A percentile compares a stretch with the other conserved stretches of the same genome.
These are phyloP conservation scores for Phytophthora sojae DNA, from an alignment of 352 stramenopile species.

Conservation along the genomic window DNA sequence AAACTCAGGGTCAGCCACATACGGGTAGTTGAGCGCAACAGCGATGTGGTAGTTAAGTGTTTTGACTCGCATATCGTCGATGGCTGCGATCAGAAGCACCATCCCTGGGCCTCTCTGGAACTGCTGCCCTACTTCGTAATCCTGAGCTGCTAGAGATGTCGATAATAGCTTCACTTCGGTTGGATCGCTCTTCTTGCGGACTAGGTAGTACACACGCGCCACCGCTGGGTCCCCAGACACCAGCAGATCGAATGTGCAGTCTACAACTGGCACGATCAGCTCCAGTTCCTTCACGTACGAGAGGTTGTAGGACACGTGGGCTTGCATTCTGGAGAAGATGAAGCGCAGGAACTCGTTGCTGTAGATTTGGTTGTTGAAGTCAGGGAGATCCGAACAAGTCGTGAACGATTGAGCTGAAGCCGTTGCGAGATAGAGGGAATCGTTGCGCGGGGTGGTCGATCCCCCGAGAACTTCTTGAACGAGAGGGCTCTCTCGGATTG, in stretches of 20 bases:
- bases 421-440: conserved; percentile 50
- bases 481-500: conserved; percentile 42
- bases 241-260: conserved; percentile 41
- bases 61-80: conserved; percentile 34
- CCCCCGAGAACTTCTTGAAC: conserved; percentile 33
- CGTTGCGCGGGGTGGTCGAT: conserved; percentile 33
- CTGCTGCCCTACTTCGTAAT: conserved; percentile 35
- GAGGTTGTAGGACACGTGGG: conserved; percentile 32
- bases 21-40: conserved; percentile 40
- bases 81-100: conserved; percentile 28
- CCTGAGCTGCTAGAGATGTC: conserved; percentile 34
- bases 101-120: conserved; percentile 26
- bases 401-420: conserved; percentile 30
- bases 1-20: conserved; percentile 29
- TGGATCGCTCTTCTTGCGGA: conserved; percentile 22
- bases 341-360: conserved; percentile 40
- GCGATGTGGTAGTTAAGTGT: conserved; percentile 33
- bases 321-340: conserved; percentile 30
- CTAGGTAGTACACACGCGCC: conserved; percentile 36
- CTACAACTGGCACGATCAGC: conserved; percentile 48
- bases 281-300: conserved; percentile 38
- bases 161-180: conserved; percentile 32
- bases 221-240: conserved; percentile 27
- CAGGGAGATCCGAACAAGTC: conserved; percentile 20
- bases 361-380: conserved; percentile 37